Evolutionary conservation across 2,329 filamentous ascomycete genomes (phyloP).

Genomic region (Claviceps sp.): DNA sequence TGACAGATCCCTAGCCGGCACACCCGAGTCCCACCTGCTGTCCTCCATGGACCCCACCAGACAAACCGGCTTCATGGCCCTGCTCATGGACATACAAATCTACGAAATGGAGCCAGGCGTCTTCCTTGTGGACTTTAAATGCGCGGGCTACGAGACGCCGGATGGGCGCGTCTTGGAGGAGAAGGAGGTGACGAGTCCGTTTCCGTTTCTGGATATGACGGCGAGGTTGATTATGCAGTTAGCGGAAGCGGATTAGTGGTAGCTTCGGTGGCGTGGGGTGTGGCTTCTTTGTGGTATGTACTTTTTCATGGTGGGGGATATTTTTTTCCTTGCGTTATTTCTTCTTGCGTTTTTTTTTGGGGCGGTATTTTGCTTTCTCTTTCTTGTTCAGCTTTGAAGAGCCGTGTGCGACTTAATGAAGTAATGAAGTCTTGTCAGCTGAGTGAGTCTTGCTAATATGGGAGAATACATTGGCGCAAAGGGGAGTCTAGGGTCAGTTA

Average conservation of each 20-base stretch:
- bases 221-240: slow-evolving; percentile 86
- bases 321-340: background rate
- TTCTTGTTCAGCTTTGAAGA: background rate
- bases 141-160: slow-evolving; percentile 79
- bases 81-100: slow-evolving; percentile 92
- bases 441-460: no score
- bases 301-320: background rate
- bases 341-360: background rate
- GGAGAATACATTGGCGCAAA: no score
- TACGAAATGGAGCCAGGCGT: slow-evolving; percentile 88
- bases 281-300: background rate
- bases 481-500: no score
- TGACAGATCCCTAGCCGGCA: slow-evolving; percentile 10
- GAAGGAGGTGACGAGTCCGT: slow-evolving; percentile 90
- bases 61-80: slow-evolving; percentile 59
- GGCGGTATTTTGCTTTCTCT: background rate
- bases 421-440: background rate
- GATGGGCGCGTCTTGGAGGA: slow-evolving; percentile 69
- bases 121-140: slow-evolving; percentile 97
- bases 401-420: no score
- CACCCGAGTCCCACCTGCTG: slow-evolving; percentile 25
- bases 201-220: slow-evolving; percentile 90
- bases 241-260: slow-evolving; percentile 56
- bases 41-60: slow-evolving; percentile 23
- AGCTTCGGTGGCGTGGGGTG: background rate